Evolutionary conservation across 2,329 filamentous ascomycete genomes (phyloP).

Genomic region (Sclerotinia glacialis): DNA sequence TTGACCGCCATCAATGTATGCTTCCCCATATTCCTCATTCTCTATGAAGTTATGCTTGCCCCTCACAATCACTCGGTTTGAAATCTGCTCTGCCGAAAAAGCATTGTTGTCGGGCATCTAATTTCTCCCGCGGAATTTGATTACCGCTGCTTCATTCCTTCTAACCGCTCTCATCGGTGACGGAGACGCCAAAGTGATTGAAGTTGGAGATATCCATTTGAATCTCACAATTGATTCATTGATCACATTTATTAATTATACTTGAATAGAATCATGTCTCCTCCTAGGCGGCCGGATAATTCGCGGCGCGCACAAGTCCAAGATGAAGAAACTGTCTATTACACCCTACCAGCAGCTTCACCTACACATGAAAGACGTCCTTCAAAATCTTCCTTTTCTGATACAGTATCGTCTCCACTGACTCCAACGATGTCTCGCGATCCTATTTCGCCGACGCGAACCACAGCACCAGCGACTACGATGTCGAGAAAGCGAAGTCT

Average conservation of each 20-base stretch:
- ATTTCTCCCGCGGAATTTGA: slow-evolving; percentile 5
- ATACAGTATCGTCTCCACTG: slow-evolving; percentile 52
- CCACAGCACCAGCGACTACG: slow-evolving; percentile 38
- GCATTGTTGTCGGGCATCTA: background rate
- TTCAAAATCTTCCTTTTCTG: slow-evolving; percentile 57
- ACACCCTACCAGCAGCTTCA: slow-evolving; percentile 24
- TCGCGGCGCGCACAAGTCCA: slow-evolving; percentile 62
- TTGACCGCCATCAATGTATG: slow-evolving; percentile 34
- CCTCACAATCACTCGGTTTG: background rate
- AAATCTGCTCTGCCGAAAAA: slow-evolving; percentile 1
- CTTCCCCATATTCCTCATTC: slow-evolving; percentile 23
- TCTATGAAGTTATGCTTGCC: slow-evolving; percentile 5
- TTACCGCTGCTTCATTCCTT: slow-evolving; percentile 12
- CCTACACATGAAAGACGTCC: slow-evolving; percentile 51
- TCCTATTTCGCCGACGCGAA: slow-evolving; percentile 32
- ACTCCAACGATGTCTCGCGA: slow-evolving; percentile 52
- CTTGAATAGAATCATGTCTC: slow-evolving; percentile 51
- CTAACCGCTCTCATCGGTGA: background rate
- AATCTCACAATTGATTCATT: slow-evolving; percentile 9
- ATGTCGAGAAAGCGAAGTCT: slow-evolving; percentile 77
- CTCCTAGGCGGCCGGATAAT: slow-evolving; percentile 50
- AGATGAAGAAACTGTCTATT: slow-evolving; percentile 65
- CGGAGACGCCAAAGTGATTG: slow-evolving; percentile 1
- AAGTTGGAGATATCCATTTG: slow-evolving; percentile 18
- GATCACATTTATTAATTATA: background rate